Percentiles rank a stretch among this genome's conserved stretches.
Conservation (phyloP, 106 monocot species). For the Allium fistulosum region DNA sequence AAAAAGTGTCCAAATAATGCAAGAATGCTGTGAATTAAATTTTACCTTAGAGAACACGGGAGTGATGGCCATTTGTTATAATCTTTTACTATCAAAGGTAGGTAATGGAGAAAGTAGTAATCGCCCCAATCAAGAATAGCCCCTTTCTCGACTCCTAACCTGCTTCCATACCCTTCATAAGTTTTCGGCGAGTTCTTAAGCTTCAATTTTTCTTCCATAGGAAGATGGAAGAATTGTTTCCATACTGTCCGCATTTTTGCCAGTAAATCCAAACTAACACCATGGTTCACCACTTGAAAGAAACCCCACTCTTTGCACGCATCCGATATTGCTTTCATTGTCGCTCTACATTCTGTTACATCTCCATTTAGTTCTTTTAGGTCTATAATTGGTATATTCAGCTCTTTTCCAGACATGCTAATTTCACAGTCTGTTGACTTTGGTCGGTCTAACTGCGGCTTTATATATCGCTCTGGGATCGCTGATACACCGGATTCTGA, state of each 20-base stretch:
- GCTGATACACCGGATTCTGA: not conserved
- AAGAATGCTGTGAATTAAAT: not conserved
- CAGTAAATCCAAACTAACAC: conserved; percentile 4
- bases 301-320: conserved; percentile 22
- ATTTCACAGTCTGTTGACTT: too few species aligned
- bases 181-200: conserved; percentile 17
- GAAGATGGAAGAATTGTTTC: conserved; percentile 19
- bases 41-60: conserved; percentile 12
- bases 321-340: not conserved
- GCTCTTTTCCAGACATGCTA: not conserved
- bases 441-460: conserved; percentile 4
- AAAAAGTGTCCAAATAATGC: not conserved
- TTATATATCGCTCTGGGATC: conserved; percentile 7
- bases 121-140: conserved; percentile 19
- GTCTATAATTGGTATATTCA: not conserved
- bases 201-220: conserved; percentile 19
- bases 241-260: not conserved
- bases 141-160: conserved; percentile 19
- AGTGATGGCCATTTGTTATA: conserved; percentile 18
- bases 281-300: conserved; percentile 25
- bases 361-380: not conserved
- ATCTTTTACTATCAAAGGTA: conserved; percentile 6
- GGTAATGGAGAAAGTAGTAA: conserved; percentile 8
- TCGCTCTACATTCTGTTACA: not conserved
- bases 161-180: conserved; percentile 34